A percentile compares a stretch with the other conserved stretches of the same genome.
Conservation (phyloP, 345 rosid genomes). For the Moringa oleifera region DNA sequence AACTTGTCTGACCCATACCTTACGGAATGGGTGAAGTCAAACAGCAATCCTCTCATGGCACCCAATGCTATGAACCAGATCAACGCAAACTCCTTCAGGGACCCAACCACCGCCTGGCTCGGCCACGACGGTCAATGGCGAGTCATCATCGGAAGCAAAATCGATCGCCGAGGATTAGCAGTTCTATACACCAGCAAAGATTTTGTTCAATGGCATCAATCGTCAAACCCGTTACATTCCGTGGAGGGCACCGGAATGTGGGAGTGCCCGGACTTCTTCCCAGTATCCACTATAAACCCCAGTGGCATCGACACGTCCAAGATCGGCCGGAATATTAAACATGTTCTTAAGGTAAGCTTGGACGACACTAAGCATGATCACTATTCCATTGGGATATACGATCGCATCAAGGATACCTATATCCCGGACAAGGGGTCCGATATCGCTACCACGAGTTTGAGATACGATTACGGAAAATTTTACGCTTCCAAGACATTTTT, state of each 20-base stretch:
- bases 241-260: slow-evolving; percentile 57
- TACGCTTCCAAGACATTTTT: slow-evolving; percentile 72
- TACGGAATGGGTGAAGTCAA: slow-evolving; percentile 52
- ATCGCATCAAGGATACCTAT: slow-evolving; percentile 27
- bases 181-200: slow-evolving; percentile 49
- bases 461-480: slow-evolving; percentile 70
- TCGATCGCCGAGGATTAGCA: slow-evolving; percentile 37
- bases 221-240: slow-evolving; percentile 43
- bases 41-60: slow-evolving; percentile 49
- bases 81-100: slow-evolving; percentile 63
- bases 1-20: slow-evolving; percentile 59
- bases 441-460: slow-evolving; percentile 39
- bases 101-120: slow-evolving; percentile 82
- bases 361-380: slow-evolving; percentile 40
- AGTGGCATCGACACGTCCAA: slow-evolving; percentile 25
- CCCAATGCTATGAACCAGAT: slow-evolving; percentile 33
- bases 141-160: slow-evolving; percentile 47
- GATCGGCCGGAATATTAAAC: slow-evolving; percentile 20
- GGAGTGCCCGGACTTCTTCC: slow-evolving; percentile 87
- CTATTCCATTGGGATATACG: slow-evolving; percentile 52
- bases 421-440: slow-evolving; percentile 33
- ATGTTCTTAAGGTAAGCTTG: slow-evolving; percentile 57
- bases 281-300: slow-evolving; percentile 37
- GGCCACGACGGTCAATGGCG: slow-evolving; percentile 56
- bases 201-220: slow-evolving; percentile 43